Evolutionary conservation across 495 filamentous ascomycete genomes (phyloP).

Genomic region (Bryoglossum gracile): DNA sequence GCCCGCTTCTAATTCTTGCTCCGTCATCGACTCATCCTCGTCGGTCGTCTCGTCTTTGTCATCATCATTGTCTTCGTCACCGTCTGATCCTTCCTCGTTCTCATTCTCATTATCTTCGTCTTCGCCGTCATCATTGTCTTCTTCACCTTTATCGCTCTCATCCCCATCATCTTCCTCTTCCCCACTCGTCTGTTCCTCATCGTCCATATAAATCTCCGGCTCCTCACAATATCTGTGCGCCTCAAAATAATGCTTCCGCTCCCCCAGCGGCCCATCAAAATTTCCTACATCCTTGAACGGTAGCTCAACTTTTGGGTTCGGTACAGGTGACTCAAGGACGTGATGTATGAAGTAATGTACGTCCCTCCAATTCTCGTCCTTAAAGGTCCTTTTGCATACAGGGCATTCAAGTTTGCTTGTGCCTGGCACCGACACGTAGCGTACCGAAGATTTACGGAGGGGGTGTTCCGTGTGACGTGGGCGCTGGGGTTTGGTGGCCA

Average conservation of each 20-base stretch:
- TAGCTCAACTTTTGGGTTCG: neutral
- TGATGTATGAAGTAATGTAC: neutral
- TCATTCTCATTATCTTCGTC: no score
- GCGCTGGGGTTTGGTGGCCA: no score
- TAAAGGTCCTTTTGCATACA: neutral
- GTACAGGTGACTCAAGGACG: neutral
- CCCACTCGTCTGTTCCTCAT: neutral
- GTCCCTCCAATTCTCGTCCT: neutral
- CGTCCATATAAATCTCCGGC: neutral
- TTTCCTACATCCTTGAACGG: neutral
- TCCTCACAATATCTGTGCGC: neutral
- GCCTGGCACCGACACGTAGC: no score
- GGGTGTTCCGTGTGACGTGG: no score
- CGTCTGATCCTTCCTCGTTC: no score
- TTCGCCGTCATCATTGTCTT: no score
- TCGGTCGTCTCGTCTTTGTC: no score
- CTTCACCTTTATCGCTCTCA: neutral
- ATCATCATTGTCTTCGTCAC: no score
- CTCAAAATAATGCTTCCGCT: neutral
- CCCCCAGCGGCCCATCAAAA: neutral
- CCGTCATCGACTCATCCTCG: no score
- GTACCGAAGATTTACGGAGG: no score
- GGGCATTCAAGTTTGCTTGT: no score
- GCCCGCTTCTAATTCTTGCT: no score
- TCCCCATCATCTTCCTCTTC: neutral